Evolutionary conservation across 1,139 yeast species (phyloP).

Genomic region (Scheffersomyces illinoinensis): DNA sequence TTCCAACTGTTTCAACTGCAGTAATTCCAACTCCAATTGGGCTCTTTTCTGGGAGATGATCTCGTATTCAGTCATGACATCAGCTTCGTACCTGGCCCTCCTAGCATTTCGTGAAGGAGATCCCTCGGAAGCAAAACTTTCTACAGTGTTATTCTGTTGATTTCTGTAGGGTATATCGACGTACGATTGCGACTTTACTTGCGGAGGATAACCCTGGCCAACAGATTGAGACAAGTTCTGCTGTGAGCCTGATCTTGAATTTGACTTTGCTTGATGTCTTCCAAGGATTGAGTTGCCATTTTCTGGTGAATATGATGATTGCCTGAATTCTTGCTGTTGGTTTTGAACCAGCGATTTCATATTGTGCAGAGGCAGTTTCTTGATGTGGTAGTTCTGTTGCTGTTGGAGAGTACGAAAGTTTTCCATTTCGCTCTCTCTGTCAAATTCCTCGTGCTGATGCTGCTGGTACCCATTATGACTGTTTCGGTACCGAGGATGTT

Average conservation of each 20-base stretch:
- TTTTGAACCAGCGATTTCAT: constrained; percentile 19
- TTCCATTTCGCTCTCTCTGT: constrained; percentile 34
- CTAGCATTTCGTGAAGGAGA: constrained; percentile 16
- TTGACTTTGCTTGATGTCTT: constrained; percentile 2
- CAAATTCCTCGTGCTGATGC: constrained; percentile 19
- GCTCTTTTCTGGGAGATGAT: constrained; percentile 37
- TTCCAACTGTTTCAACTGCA: constrained; percentile 39
- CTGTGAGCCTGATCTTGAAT: constrained; percentile 13
- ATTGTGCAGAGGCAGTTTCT: constrained; percentile 17
- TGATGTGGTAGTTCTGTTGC: constrained; percentile 31
- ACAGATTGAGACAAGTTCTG: constrained; percentile 13
- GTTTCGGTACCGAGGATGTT: constrained; percentile 21
- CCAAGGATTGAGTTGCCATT: neutral
- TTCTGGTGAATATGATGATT: neutral
- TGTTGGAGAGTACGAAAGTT: constrained; percentile 32
- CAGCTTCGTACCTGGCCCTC: constrained; percentile 11
- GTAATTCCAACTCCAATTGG: constrained; percentile 42
- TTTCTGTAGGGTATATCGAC: constrained; percentile 12
- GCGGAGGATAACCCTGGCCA: neutral
- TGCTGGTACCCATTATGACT: constrained; percentile 5
- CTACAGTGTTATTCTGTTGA: constrained; percentile 23
- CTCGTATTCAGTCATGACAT: constrained; percentile 19
- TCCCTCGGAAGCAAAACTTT: constrained; percentile 27
- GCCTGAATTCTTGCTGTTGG: constrained; percentile 7
- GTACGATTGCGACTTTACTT: constrained; percentile 14